Evolutionary conservation across 495 filamentous ascomycete genomes (phyloP), one percentile per base, ranked within the genome.

Genomic region (Ramalina intermedia): DNA sequence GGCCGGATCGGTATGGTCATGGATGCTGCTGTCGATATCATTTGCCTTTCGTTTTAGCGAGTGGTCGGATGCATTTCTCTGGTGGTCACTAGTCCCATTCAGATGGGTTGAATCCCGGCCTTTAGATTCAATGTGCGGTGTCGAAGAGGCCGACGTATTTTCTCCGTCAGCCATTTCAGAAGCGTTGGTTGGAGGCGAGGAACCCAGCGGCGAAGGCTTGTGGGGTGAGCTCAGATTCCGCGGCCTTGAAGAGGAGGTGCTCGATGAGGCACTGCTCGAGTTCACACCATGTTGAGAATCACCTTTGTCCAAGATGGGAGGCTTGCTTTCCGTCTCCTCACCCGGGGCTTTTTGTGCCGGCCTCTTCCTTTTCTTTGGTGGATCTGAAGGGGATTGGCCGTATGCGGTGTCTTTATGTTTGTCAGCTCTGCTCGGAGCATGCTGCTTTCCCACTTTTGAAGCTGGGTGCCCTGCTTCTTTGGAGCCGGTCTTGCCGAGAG

Each of bases 181-280:
- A 6, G 79, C 79, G 61, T 85, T 87, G 14, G 81, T 78, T 2
- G 82, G 82, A 18, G 82, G 82, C n/a, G 83, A 86, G 3, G 80
- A 78, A 21, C 78, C 81, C 36, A 86, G 71, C 3, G 82, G 81
- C 5, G 84, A 86, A 0, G 82, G 84, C 54, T 87, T 89, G 49
- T 73, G 69, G 1, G 80, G 79, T 3, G 80, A 83, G 7, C 67
- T 75, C 11, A 68, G 49, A 41, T 56, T 57, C 46, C 68, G 59
- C 24, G 55, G 41, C 35, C 71, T 49, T 36, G 51, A 59, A 37
- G 45, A 47, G 6, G 51, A 50, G 58, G 37, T 58, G 45, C 27
- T 49, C 45, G 45, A 50, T 2, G 53, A 24, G 14, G 50, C 49
- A 14, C 50, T 56, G 20, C 40, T 46, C 48, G 29, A 33, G 29